Percentiles rank a stretch among this genome's conserved stretches.
Conservation (phyloP, 495 filamentous ascomycete species). For the Neurospora sublineolata region DNA sequence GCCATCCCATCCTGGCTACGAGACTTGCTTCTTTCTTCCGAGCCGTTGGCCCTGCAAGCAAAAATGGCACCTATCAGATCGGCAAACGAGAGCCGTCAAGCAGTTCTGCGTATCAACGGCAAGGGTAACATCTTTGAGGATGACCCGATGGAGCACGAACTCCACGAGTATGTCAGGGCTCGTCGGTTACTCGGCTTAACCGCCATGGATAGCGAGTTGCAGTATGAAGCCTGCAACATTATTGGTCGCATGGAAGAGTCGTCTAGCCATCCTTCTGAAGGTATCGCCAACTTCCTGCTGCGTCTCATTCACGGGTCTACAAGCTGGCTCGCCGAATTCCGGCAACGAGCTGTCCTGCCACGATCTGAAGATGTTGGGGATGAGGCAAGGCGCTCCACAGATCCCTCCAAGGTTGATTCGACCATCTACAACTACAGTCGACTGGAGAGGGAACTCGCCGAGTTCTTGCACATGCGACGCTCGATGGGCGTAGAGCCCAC, state of each 20-base stretch:
- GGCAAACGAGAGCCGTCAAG: constrained; percentile 20
- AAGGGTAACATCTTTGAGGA: constrained; percentile 36
- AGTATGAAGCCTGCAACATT: constrained; percentile 39
- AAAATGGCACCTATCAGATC: constrained; percentile 24
- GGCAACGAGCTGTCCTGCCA: constrained; percentile 37
- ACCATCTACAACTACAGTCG: constrained; percentile 42
- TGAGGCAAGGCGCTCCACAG: constrained; percentile 33
- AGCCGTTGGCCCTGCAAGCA: constrained; percentile 22
- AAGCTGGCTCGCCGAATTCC: constrained; percentile 36
- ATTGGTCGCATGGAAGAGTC: constrained; percentile 37
- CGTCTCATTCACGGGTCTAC: constrained; percentile 31
- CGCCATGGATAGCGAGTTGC: constrained; percentile 41
- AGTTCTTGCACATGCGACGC: constrained; percentile 40
- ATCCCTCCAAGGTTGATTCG: constrained; percentile 40
- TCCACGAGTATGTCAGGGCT: constrained; percentile 38
- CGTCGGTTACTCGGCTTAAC: constrained; percentile 40
- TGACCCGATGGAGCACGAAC: constrained; percentile 35
- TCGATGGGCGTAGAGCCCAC: constrained; percentile 41
- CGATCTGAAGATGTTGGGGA: constrained; percentile 36
- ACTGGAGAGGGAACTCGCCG: constrained; percentile 47
- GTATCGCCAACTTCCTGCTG: constrained; percentile 36
- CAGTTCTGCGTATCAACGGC: constrained; percentile 33
- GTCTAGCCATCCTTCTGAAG: constrained; percentile 31
- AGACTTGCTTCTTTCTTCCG: constrained; percentile 38
- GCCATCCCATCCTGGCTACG: constrained; percentile 38